These are phyloP conservation scores for Oldenlandia corymbosa DNA, from an alignment of 257 asterid species.

Conservation along the genomic window DNA sequence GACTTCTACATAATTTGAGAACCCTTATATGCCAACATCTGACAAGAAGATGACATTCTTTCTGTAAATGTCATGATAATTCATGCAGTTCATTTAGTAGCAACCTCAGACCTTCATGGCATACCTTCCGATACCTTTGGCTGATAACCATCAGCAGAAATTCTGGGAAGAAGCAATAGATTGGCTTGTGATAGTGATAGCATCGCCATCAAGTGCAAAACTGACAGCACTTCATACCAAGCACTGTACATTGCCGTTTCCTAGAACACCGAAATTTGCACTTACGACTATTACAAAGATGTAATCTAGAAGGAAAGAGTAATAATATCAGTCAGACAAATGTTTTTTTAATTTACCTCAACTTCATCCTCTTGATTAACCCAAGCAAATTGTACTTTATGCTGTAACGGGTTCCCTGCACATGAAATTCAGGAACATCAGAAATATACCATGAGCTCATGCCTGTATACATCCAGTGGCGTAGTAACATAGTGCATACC, in stretches of 20 bases:
- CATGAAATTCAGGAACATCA: slow-evolving; percentile 14
- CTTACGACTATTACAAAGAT: slow-evolving; percentile 13
- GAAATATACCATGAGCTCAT: slow-evolving; percentile 16
- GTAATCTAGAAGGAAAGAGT: slow-evolving; percentile 14
- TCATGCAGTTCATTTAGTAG: background rate
- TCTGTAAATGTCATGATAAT: background rate
- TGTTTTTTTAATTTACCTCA: slow-evolving; percentile 58
- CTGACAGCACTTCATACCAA: slow-evolving; percentile 92
- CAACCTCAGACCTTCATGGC: slow-evolving; percentile 5
- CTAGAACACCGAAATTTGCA: slow-evolving; percentile 32
- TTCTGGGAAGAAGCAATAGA: slow-evolving; percentile 84
- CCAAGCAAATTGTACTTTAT: slow-evolving; percentile 86
- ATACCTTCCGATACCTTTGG: slow-evolving; percentile 96
- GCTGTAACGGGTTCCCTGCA: slow-evolving; percentile 85
- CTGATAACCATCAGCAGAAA: slow-evolving; percentile 75
- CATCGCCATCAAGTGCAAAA: slow-evolving; percentile 96
- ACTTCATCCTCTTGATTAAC: slow-evolving; percentile 95
- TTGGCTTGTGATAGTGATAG: slow-evolving; percentile 86
- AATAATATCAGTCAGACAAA: slow-evolving; percentile 1
- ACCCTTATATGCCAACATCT: background rate
- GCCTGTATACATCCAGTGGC: slow-evolving; percentile 1
- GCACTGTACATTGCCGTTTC: slow-evolving; percentile 82
- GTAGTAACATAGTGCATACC: slow-evolving; percentile 44
- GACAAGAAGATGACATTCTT: background rate
- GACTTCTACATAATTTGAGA: too few species aligned